These are phyloP conservation scores for Manihot esculenta DNA, from an alignment of 441 rosid species.

Conservation along the genomic window DNA sequence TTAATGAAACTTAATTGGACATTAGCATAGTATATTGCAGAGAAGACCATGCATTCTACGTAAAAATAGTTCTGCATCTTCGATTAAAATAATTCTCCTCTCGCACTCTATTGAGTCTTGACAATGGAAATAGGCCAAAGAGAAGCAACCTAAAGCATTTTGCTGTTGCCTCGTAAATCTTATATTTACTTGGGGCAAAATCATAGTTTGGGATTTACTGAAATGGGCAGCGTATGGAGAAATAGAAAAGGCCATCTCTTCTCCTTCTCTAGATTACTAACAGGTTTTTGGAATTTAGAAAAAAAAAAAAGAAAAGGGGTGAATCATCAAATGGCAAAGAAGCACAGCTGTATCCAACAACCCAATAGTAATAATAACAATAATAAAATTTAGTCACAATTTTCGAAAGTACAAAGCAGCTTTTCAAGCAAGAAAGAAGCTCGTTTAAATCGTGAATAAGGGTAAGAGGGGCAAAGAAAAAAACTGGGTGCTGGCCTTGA, in stretches of 20 bases:
- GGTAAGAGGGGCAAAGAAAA: background rate
- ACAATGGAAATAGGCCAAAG: too few relatives aligned
- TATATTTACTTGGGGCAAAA: too few relatives aligned
- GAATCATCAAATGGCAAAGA: background rate
- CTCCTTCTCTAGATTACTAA: background rate
- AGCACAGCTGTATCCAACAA: slow-evolving; percentile 2
- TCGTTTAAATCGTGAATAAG: background rate
- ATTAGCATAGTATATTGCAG: background rate
- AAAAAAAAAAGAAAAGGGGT: background rate
- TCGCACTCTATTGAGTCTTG: too few relatives aligned
- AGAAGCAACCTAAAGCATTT: too few relatives aligned
- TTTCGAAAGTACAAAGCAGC: too few relatives aligned
- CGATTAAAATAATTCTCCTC: too few relatives aligned
- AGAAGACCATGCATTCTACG: background rate
- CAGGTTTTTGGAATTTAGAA: background rate
- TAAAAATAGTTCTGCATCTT: too few relatives aligned
- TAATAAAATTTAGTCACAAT: too few relatives aligned
- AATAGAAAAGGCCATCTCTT: background rate
- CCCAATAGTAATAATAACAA: too few relatives aligned
- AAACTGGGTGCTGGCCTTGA: background rate
- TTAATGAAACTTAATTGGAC: background rate
- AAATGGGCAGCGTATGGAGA: background rate
- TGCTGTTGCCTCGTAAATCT: too few relatives aligned
- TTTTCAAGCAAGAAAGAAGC: background rate
- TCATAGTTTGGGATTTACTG: too few relatives aligned